Evolutionary conservation across 75 land plant species (phyloP).

Genomic region (Azolla pinnata): DNA sequence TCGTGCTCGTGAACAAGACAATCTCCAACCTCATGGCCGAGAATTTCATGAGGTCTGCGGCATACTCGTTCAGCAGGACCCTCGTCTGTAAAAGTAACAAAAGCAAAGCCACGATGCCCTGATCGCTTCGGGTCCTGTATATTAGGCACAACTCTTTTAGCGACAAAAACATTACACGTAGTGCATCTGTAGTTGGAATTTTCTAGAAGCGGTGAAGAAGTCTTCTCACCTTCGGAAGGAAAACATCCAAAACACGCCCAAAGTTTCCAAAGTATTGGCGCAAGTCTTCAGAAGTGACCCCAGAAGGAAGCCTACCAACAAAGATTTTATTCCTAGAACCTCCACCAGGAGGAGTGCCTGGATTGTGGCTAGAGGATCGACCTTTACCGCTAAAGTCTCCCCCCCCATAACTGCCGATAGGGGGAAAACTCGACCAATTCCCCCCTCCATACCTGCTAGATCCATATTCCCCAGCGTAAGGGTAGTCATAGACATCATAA

Average conservation of each 20-base stretch:
- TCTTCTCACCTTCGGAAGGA: conserved; percentile 93
- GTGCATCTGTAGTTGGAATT: too few relatives aligned
- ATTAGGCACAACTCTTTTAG: neutral
- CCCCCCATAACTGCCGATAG: neutral
- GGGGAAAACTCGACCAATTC: conserved; percentile 1
- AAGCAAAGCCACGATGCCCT: conserved; percentile 96
- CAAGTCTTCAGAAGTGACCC: conserved; percentile 76
- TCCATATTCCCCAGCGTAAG: neutral
- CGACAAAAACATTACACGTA: neutral
- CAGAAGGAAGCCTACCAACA: conserved; percentile 92
- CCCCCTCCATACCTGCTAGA: conserved; percentile 2
- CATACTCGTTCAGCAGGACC: conserved; percentile 93
- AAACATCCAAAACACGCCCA: conserved; percentile 85
- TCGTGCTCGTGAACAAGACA: neutral
- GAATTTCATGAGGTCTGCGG: conserved; percentile 79
- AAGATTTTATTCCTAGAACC: conserved; percentile 74
- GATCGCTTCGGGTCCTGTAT: conserved; percentile 79
- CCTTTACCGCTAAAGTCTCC: neutral
- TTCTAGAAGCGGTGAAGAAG: too few relatives aligned
- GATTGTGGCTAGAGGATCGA: neutral
- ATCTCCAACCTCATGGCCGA: conserved; percentile 67
- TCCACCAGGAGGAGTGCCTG: conserved; percentile 25
- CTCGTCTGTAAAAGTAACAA: conserved; percentile 97
- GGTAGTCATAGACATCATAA: neutral
- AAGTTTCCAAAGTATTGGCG: conserved; percentile 83